Evolutionary conservation across 2,329 filamentous ascomycete species (phyloP).

Genomic region (Monosporascus sp.): DNA sequence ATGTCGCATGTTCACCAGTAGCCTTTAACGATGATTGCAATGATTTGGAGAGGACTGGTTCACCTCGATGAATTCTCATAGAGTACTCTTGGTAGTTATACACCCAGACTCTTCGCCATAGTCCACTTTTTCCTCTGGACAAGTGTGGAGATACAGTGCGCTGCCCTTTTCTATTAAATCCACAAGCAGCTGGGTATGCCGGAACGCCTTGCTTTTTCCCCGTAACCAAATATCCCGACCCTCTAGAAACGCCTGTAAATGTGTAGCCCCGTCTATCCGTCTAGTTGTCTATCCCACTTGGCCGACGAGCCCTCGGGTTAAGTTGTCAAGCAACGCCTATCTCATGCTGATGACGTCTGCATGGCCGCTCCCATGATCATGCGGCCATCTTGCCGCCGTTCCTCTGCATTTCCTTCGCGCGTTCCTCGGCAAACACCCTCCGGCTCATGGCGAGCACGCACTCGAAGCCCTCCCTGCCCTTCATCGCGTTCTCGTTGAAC

Average conservation of each 20-base stretch:
- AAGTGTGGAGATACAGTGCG: neutral
- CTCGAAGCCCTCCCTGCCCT: slow-evolving; percentile 92
- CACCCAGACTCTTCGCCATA: too few species aligned
- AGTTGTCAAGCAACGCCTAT: too few species aligned
- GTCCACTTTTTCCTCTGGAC: neutral
- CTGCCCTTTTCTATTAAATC: slow-evolving; percentile 1
- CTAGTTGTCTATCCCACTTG: slow-evolving; percentile 9
- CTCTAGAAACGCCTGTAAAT: slow-evolving; percentile 19
- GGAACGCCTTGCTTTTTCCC: slow-evolving; percentile 27
- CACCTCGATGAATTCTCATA: too few species aligned
- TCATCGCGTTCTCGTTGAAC: slow-evolving; percentile 86
- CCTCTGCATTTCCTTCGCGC: slow-evolving; percentile 50
- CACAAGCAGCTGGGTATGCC: slow-evolving; percentile 22
- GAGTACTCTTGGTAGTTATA: too few species aligned
- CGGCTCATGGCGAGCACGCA: slow-evolving; percentile 89
- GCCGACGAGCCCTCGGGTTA: too few species aligned
- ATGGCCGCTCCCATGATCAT: slow-evolving; percentile 2
- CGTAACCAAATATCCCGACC: slow-evolving; percentile 2
- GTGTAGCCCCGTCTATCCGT: neutral
- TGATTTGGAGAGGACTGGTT: too few species aligned
- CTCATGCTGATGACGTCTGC: too few species aligned
- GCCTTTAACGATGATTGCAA: too few species aligned
- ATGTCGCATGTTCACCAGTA: too few species aligned
- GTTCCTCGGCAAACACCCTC: slow-evolving; percentile 85
- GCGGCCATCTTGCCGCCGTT: slow-evolving; percentile 24